Evolutionary conservation across 2,329 filamentous ascomycete species (phyloP).

Genomic region (Cladophialophora carrionii): DNA sequence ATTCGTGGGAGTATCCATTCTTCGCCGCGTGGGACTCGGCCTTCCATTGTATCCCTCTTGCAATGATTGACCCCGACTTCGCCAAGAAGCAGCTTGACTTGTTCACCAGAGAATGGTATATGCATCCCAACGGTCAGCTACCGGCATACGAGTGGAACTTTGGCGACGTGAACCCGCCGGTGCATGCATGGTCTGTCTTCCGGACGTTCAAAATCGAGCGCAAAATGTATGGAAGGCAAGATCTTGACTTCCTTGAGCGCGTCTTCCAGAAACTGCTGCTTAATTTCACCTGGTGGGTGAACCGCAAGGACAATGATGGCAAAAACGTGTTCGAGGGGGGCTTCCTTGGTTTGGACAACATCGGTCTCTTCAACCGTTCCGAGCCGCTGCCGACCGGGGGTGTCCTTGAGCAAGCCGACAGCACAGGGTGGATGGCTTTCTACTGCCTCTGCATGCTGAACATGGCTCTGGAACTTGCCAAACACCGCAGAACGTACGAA

Average conservation of each 20-base stretch:
- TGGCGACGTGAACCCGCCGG: slow-evolving; percentile 92
- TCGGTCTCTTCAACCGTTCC: slow-evolving; percentile 94
- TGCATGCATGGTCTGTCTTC: slow-evolving; percentile 95
- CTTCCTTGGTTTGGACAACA: slow-evolving; percentile 94
- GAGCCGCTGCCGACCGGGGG: slow-evolving; percentile 93
- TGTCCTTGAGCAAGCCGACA: slow-evolving; percentile 92
- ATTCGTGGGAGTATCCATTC: slow-evolving; percentile 98
- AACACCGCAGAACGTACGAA: slow-evolving; percentile 92
- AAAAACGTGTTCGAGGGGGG: slow-evolving; percentile 98
- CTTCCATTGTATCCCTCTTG: slow-evolving; percentile 92
- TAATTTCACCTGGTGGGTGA: slow-evolving; percentile 99
- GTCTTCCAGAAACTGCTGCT: slow-evolving; percentile 95
- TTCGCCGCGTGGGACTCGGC: slow-evolving; percentile 97
- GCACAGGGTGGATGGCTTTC: slow-evolving; percentile 98
- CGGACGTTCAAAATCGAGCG: slow-evolving; percentile 97
- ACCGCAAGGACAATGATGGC: slow-evolving; percentile 88
- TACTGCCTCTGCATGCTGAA: slow-evolving; percentile 97
- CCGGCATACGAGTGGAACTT: slow-evolving; percentile 98
- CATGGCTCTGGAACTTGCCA: slow-evolving; percentile 90
- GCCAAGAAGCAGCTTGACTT: slow-evolving; percentile 97
- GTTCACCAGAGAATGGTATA: slow-evolving; percentile 97
- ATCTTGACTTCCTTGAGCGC: slow-evolving; percentile 91
- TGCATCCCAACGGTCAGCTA: slow-evolving; percentile 94
- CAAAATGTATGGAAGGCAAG: slow-evolving; percentile 92
- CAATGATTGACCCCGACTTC: slow-evolving; percentile 97